These are phyloP conservation scores for Sporothrix pallida DNA, from an alignment of 2,329 filamentous ascomycete species.

Conservation along the genomic window DNA sequence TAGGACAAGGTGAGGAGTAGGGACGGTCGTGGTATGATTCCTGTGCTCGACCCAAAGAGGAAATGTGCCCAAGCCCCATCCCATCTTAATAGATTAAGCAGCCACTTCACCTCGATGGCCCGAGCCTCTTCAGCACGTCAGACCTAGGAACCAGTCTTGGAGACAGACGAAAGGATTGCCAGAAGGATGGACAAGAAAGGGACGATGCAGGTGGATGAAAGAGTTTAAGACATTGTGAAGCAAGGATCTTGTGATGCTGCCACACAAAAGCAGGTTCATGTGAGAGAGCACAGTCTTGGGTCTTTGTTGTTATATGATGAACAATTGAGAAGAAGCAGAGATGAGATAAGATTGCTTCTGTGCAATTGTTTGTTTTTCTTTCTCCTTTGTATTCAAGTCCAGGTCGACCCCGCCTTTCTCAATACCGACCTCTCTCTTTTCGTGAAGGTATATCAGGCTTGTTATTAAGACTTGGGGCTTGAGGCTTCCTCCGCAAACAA, in stretches of 20 bases:
- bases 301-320: no score
- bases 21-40: not conserved
- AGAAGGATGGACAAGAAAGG: not conserved
- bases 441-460: not conserved
- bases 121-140: not conserved
- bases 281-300: not conserved
- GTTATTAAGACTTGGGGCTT: not conserved
- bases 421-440: not conserved
- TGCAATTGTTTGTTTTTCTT: not conserved
- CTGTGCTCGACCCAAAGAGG: not conserved
- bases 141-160: not conserved
- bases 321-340: no score
- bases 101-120: not conserved
- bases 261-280: not conserved
- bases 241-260: not conserved
- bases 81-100: constrained; percentile 20
- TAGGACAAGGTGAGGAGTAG: not conserved
- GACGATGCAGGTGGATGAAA: not conserved
- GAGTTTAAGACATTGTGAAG: not conserved
- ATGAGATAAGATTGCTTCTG: not conserved
- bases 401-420: not conserved
- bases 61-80: not conserved
- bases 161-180: not conserved
- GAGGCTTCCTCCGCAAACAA: not conserved
- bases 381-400: not conserved